phyloP scores from a whole-genome alignment of 495 filamentous ascomycete species.

The Hypomontagnella submonticulosa region DNA sequence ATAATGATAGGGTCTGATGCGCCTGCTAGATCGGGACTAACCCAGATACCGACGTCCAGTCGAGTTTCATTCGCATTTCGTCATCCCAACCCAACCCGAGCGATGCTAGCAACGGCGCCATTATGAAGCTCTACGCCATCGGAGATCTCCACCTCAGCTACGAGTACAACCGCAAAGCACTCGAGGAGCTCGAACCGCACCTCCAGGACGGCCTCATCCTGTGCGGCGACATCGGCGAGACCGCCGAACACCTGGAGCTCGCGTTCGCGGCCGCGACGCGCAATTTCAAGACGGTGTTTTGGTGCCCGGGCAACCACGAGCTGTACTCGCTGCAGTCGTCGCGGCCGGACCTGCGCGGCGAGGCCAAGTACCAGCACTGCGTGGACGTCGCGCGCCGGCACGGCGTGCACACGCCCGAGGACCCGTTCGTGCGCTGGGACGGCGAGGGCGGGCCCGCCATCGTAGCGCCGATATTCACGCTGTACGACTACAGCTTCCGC shows the following conservation, averaged over 20 bases:
- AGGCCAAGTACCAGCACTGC: constrained; percentile 47
- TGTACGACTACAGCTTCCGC: constrained; percentile 53
- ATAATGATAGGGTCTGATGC: constrained; percentile 14
- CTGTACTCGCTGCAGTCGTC: constrained; percentile 47
- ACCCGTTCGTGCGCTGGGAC: constrained; percentile 48
- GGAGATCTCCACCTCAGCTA: constrained; percentile 52
- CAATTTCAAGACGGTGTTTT: constrained; percentile 46
- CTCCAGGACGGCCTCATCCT: constrained; percentile 49
- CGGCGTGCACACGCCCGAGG: constrained; percentile 51
- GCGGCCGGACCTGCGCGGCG: constrained; percentile 41
- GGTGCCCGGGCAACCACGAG: constrained; percentile 53
- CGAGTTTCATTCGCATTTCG: constrained; percentile 14
- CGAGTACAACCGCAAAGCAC: constrained; percentile 45
- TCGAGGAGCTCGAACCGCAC: constrained; percentile 44
- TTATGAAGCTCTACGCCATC: constrained; percentile 52
- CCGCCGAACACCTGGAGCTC: constrained; percentile 43
- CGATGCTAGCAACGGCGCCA: constrained; percentile 21
- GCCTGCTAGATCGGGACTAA: constrained; percentile 15
- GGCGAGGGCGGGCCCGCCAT: constrained; percentile 43
- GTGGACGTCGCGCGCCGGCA: constrained; percentile 42
- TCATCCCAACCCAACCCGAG: constrained; percentile 14
- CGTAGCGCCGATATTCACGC: constrained; percentile 49
- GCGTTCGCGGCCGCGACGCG: constrained; percentile 43
- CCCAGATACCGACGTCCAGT: neutral
- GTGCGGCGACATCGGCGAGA: constrained; percentile 51